A percentile compares a stretch with the other conserved stretches of the same genome.
Evolutionary conservation across 306 rosid species (phyloP).

Genomic region (Clitoria ternatea): DNA sequence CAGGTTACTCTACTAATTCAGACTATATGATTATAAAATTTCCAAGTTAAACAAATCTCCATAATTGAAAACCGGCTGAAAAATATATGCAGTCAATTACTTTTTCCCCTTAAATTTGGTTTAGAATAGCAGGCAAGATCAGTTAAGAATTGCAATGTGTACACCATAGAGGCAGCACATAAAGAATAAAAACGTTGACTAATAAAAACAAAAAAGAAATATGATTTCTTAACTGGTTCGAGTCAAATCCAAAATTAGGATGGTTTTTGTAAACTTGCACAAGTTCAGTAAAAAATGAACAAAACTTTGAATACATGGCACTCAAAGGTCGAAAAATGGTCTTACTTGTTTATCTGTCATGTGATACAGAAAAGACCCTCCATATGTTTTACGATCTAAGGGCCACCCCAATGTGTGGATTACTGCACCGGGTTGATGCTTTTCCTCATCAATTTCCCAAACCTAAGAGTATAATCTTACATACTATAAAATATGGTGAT

Average conservation of each 20-base stretch:
- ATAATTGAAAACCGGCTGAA: background rate
- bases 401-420: conserved; percentile 98
- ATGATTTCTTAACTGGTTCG: background rate
- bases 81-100: background rate
- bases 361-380: conserved; percentile 97
- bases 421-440: conserved; percentile 82
- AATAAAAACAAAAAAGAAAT: background rate
- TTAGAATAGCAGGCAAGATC: background rate
- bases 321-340: background rate
- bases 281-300: background rate
- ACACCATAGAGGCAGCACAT: background rate
- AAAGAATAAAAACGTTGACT: background rate
- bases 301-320: background rate
- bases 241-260: background rate
- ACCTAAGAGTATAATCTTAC: conserved; percentile 48
- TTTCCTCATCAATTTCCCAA: conserved; percentile 85
- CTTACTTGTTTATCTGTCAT: conserved; percentile 84
- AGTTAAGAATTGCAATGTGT: background rate
- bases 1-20: background rate
- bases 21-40: background rate
- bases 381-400: conserved; percentile 80
- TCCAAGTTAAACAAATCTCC: background rate
- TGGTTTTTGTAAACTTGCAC: background rate
- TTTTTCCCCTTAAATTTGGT: background rate
- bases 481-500: conserved; percentile 4